Evolutionary conservation across 306 rosid species (phyloP), one percentile per base, ranked within the genome.

Genomic region (Gleditsia sinensis): DNA sequence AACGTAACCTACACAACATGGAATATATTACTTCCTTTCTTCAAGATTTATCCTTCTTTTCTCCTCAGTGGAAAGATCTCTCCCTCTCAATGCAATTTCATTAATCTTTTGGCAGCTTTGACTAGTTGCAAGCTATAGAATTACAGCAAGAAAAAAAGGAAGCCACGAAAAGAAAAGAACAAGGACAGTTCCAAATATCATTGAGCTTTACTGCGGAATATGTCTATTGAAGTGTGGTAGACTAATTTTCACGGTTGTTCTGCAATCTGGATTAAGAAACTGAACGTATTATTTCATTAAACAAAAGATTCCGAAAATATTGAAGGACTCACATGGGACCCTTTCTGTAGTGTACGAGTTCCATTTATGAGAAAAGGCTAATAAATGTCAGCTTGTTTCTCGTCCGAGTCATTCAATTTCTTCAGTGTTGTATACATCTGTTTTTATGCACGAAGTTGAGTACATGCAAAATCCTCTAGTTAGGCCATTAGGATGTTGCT

Each of bases 21-120:
- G n/a, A n/a, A n/a, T n/a, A n/a, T n/a, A n/a, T n/a, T n/a, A n/a
- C n/a, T n/a, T n/a, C n/a, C 34, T 32, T 32, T 32, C 34, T 32
- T 32, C 34, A 32, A 32, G 34, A 32, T 32, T 2, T 2, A 32
- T 32, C 34, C 5, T 32, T 32, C 34, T 32, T 32, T 32, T 32
- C 34, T 32, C 34, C 34, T 32, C 34, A 32, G 3, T 32, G 3
- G 34, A 5, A 32, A 32, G 7, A 36, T 71, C 79, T 20, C 21
- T 63, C 64, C 50, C 16, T 75, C 74, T 58, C 51, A 25, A 19
- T 71, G 68, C 65, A 16, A 69, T 75, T 50, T 73, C 78, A 70
- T 43, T 58, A 60, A 61, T 75, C 76, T 51, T 28, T 59, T 75
- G 53, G 77, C 82, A 62, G 78, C 70, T 79, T 78, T 79, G 67